Percentiles rank a stretch among this genome's conserved stretches.
Conservation (phyloP, 2,329 filamentous ascomycete genomes). For the Dendrostoma leiphaemia region DNA sequence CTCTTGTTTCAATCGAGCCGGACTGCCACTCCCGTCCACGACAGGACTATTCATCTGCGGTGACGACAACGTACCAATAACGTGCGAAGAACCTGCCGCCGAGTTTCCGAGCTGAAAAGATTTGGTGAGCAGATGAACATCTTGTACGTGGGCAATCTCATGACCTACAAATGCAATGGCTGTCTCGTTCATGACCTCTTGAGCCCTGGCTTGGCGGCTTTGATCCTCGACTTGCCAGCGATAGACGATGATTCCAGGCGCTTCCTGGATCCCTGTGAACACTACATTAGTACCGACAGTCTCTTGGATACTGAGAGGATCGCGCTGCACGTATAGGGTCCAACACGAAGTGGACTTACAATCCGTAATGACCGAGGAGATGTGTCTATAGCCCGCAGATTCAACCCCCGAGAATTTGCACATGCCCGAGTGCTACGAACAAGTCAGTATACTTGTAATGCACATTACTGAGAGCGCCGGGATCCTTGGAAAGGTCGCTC, state of each 20-base stretch:
- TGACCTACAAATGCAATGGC: constrained; percentile 38
- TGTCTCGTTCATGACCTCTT: constrained; percentile 44
- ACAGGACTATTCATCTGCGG: background rate
- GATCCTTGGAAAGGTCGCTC: background rate
- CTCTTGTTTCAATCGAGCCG: constrained; percentile 1
- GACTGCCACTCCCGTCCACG: background rate
- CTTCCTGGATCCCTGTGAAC: constrained; percentile 44
- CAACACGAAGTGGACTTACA: constrained; percentile 23
- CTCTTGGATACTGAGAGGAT: background rate
- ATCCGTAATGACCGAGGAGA: constrained; percentile 47
- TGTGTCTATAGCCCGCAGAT: constrained; percentile 62
- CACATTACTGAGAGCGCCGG: background rate
- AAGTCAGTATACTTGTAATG: background rate
- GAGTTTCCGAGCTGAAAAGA: background rate
- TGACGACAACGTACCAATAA: constrained; percentile 12
- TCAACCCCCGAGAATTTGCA: constrained; percentile 66
- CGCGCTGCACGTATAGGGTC: too few relatives aligned
- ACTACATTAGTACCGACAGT: background rate
- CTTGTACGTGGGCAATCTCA: background rate
- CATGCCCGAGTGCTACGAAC: constrained; percentile 58
- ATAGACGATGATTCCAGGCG: constrained; percentile 50
- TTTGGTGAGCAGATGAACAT: background rate
- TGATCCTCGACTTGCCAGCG: constrained; percentile 62
- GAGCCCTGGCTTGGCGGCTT: constrained; percentile 43
- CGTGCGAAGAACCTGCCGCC: background rate